Base-by-base conservation (phyloP, 108 stramenopile species). In the Cyclotella kingstonii region DNA sequence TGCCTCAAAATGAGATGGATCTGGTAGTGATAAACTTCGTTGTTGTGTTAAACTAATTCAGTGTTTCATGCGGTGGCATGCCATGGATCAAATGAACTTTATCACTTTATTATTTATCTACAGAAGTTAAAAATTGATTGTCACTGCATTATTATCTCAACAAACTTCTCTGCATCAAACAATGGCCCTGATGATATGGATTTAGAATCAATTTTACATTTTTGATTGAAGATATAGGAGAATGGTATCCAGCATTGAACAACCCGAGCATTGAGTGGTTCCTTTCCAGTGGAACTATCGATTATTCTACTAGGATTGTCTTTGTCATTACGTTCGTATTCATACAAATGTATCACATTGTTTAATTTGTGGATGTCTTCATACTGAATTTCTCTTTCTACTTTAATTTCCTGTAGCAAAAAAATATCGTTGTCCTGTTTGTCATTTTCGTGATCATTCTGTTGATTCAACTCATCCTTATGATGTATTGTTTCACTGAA, bases 11-110 rank as follows among this genome's bases (percentile, higher is more conserved):
- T 26, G 47, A 61, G 12, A 44, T 56, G 15, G 76, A 76, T 59
- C 40, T 72, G 35, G 70, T 66, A 34, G 49, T 55, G 4, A 41
- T 76, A 18, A 33, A 72, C 39, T 28, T 76, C 19, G 43, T 59
- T 11, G 64, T 49, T 21, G 43, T 74, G 48, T 18, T 72, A 23
- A 34, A 45, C 50, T 43, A 52, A 60, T 38, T 8, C 17, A 10
- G 18, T 28, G 36, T 22, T 31, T 33, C 30, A 5, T 33, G 18
- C 27, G 41, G 3, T 31, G 36, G 26, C 3, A 2, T 6, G 14
- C 25, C 53, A 54, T 35, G 36, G 5, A 25, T 33, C 14, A 18
- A 4, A 9, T 4, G 11, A 33, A n/a, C 19, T 35, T 17, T 54
- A 15, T 10, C 7, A 12, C 14, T 54, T 17, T 5, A 25, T 2